phyloP scores from a whole-genome alignment of 169 alveolate genomes.

The Blepharisma undulans region DNA sequence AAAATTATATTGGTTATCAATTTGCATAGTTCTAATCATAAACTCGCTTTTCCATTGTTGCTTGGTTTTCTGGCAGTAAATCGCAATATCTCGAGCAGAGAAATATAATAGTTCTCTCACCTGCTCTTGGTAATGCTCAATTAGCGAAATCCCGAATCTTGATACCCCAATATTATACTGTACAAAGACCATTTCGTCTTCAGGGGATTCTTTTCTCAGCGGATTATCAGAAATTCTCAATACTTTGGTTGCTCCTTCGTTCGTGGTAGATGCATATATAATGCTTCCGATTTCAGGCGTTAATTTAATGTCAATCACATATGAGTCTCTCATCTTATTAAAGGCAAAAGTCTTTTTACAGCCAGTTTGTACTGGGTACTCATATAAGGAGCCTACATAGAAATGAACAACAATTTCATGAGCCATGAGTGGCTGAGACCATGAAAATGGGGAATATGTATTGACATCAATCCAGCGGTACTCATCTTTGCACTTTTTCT shows the following conservation, averaged over 20 bases:
- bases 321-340: background rate
- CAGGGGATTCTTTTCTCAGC: background rate
- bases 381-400: background rate
- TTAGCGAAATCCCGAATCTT: background rate
- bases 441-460: background rate
- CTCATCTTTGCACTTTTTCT: background rate
- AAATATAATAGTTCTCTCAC: slow-evolving; percentile 1
- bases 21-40: slow-evolving; percentile 7
- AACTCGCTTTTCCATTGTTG: background rate
- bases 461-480: background rate
- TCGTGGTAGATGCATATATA: background rate
- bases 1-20: slow-evolving; percentile 16
- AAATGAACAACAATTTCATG: slow-evolving; percentile 21
- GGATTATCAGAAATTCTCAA: background rate
- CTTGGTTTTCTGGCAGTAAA: background rate
- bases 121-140: background rate
- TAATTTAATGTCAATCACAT: background rate
- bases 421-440: slow-evolving; percentile 7
- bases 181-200: background rate
- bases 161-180: background rate
- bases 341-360: background rate
- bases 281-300: background rate
- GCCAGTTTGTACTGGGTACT: background rate
- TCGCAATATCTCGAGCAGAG: background rate
- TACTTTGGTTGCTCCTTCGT: slow-evolving; percentile 19